Conservation (phyloP, 2,329 filamentous ascomycete genomes). For the Herpotrichia juniperi region DNA sequence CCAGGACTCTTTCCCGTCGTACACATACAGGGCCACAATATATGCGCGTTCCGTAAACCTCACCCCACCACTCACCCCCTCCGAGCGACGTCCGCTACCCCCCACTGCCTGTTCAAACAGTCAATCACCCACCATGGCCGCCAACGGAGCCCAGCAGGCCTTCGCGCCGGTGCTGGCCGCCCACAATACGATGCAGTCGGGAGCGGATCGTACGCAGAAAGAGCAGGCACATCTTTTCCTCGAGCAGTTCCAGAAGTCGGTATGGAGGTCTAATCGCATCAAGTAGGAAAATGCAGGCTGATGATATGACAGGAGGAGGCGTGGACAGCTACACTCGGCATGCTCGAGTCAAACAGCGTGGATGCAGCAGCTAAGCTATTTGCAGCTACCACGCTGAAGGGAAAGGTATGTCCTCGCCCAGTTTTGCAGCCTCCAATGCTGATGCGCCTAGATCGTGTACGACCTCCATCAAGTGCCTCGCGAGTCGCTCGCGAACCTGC, state of each 20-base stretch:
- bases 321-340: constrained; percentile 85
- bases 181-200: constrained; percentile 87
- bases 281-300: constrained; percentile 25
- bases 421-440: constrained; percentile 14
- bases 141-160: constrained; percentile 69
- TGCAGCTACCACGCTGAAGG: constrained; percentile 94
- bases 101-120: constrained; percentile 23
- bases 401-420: constrained; percentile 73
- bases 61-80: constrained; percentile 32
- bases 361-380: constrained; percentile 90
- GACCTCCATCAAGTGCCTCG: constrained; percentile 88
- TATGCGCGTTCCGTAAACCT: constrained; percentile 31
- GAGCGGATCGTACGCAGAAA: constrained; percentile 81
- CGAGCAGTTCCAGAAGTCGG: constrained; percentile 97
- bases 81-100: constrained; percentile 29
- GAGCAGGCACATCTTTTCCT: constrained; percentile 89
- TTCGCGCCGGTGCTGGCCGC: constrained; percentile 88
- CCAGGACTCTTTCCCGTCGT: not conserved
- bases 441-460: constrained; percentile 79
- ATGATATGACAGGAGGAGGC: constrained; percentile 72
- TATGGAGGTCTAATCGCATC: constrained; percentile 55
- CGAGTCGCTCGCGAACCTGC: constrained; percentile 74
- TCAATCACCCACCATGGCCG: constrained; percentile 64
- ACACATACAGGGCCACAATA: constrained; percentile 9
- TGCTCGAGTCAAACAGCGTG: constrained; percentile 77